Evolutionary conservation across 495 filamentous ascomycete species (phyloP).

Genomic region (Penicillium desertorum): DNA sequence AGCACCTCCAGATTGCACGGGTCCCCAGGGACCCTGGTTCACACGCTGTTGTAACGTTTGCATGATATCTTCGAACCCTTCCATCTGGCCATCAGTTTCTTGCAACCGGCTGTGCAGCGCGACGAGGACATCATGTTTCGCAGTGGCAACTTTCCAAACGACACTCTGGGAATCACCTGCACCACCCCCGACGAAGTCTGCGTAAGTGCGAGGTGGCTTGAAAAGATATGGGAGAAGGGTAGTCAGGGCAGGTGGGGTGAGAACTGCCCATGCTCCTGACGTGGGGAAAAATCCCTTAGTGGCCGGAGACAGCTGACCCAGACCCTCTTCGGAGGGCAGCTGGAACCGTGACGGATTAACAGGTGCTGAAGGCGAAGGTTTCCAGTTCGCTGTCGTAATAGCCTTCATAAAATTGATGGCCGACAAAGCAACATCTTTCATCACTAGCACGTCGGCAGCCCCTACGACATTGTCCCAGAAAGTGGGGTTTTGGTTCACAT

Average conservation of each 20-base stretch:
- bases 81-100: constrained; percentile 29
- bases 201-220: constrained; percentile 56
- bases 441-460: constrained; percentile 56
- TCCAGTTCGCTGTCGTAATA: constrained; percentile 59
- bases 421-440: constrained; percentile 58
- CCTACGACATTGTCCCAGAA: constrained; percentile 55
- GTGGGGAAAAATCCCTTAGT: constrained; percentile 42
- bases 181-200: constrained; percentile 58
- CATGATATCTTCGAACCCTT: constrained; percentile 47
- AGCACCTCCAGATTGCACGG: constrained; percentile 29
- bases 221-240: constrained; percentile 59
- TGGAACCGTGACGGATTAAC: constrained; percentile 35
- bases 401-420: constrained; percentile 54
- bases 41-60: constrained; percentile 44
- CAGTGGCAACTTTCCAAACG: constrained; percentile 59
- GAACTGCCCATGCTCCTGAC: constrained; percentile 51
- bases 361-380: constrained; percentile 28
- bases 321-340: constrained; percentile 43
- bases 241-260: constrained; percentile 52
- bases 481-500: constrained; percentile 47
- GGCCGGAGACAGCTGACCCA: constrained; percentile 40
- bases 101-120: constrained; percentile 41
- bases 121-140: constrained; percentile 58
- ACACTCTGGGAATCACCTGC: constrained; percentile 57
- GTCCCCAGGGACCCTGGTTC: constrained; percentile 46